Conservation (phyloP, 2,329 filamentous ascomycete genomes). For the Botryotinia globosa region DNA sequence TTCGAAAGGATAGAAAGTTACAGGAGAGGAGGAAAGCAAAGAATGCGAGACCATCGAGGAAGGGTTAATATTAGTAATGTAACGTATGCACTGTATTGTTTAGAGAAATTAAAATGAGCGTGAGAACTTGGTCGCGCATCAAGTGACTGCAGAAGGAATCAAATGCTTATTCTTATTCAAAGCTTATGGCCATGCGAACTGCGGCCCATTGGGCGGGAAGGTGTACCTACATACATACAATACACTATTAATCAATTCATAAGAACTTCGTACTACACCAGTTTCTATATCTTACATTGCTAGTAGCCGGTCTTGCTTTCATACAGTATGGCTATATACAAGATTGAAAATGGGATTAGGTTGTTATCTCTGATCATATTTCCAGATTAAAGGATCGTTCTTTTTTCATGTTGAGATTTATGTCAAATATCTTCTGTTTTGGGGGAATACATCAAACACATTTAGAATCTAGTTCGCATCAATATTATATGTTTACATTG, state of each 20-base stretch:
- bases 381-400: not conserved
- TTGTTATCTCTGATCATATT: not conserved
- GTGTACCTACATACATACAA: not conserved
- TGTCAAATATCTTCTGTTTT: not conserved
- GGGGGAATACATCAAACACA: not conserved
- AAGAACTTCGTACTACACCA: not conserved
- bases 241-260: not conserved
- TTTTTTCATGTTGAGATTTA: not conserved
- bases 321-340: not conserved
- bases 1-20: constrained; percentile 75
- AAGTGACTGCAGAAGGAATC: not conserved
- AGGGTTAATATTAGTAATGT: constrained; percentile 36
- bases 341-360: not conserved
- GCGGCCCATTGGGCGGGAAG: not conserved
- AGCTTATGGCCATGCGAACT: not conserved
- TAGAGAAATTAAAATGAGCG: constrained; percentile 24
- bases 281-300: not conserved
- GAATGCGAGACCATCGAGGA: constrained; percentile 78
- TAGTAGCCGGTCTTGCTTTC: not conserved
- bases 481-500: too few relatives aligned
- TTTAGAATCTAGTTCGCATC: not conserved
- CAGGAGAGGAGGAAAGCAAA: constrained; percentile 78
- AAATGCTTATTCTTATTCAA: not conserved
- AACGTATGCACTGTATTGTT: not conserved
- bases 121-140: not conserved